Conservation (phyloP, 78 protist species). For the Dictyostelium capitatum region DNA sequence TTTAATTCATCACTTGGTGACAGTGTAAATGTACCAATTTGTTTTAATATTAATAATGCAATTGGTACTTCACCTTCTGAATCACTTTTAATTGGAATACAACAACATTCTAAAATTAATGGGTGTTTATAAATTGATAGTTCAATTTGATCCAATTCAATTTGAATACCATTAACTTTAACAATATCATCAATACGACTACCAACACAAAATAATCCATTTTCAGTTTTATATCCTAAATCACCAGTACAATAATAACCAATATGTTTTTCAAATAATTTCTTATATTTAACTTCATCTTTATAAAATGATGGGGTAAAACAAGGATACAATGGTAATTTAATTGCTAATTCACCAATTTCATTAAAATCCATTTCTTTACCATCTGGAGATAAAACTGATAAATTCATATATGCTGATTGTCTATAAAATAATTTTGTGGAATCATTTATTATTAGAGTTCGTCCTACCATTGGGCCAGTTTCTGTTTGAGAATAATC, state of each 20-base stretch:
- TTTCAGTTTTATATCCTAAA: constrained; percentile 71
- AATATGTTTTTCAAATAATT: neutral
- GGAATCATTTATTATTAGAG: neutral
- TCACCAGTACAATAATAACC: constrained; percentile 90
- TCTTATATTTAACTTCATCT: constrained; percentile 48
- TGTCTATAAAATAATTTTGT: neutral
- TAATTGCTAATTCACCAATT: constrained; percentile 57
- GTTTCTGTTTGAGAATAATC: constrained; percentile 92
- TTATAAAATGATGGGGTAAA: constrained; percentile 69
- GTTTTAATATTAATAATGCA: neutral
- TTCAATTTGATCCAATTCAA: constrained; percentile 87
- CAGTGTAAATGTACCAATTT: neutral
- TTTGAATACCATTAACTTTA: constrained; percentile 91
- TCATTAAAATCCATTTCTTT: neutral
- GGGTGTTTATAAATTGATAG: constrained; percentile 52
- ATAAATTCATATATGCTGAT: neutral
- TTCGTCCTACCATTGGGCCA: constrained; percentile 59
- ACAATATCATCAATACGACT: constrained; percentile 92
- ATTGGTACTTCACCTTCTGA: neutral
- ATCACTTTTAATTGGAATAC: no score
- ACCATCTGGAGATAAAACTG: neutral
- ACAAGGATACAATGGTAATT: constrained; percentile 89
- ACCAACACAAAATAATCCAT: constrained; percentile 82
- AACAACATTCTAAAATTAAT: constrained; percentile 26
- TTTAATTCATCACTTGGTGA: neutral